Conservation (phyloP, 345 rosid species). For the Fremontodendron californicum region DNA sequence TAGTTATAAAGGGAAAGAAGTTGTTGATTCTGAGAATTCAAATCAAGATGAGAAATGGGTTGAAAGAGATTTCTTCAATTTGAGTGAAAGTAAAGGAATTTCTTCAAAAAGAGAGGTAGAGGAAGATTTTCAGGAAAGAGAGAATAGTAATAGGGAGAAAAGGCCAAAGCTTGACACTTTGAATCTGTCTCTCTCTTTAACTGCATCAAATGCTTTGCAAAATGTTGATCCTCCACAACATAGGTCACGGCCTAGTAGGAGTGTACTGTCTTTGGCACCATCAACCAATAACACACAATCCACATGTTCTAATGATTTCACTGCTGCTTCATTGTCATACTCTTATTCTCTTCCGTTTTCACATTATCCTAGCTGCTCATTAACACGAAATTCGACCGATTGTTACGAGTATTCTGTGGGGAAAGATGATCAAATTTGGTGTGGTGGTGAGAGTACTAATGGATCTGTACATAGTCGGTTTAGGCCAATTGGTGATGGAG, state of each 20-base stretch:
- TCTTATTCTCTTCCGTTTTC: slow-evolving; percentile 82
- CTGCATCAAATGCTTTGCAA: slow-evolving; percentile 71
- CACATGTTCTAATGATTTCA: slow-evolving; percentile 78
- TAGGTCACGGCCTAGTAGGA: slow-evolving; percentile 38
- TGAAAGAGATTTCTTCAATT: slow-evolving; percentile 89
- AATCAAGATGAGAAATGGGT: slow-evolving; percentile 65
- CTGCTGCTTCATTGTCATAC: slow-evolving; percentile 77
- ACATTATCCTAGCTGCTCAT: slow-evolving; percentile 92
- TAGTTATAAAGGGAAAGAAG: slow-evolving; percentile 72
- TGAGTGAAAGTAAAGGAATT: slow-evolving; percentile 46
- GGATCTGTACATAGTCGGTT: slow-evolving; percentile 98
- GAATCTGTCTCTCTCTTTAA: slow-evolving; percentile 69
- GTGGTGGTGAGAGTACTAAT: slow-evolving; percentile 96
- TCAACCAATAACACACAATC: slow-evolving; percentile 45
- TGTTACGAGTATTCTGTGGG: slow-evolving; percentile 67
- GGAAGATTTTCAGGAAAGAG: slow-evolving; percentile 35
- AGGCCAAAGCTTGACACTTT: slow-evolving; percentile 64
- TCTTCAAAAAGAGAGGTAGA: slow-evolving; percentile 53
- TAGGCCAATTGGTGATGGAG: slow-evolving; percentile 86
- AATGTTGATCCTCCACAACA: slow-evolving; percentile 32
- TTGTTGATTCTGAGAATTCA: slow-evolving; percentile 45
- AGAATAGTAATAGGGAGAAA: slow-evolving; percentile 42
- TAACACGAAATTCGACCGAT: slow-evolving; percentile 82
- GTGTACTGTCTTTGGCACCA: slow-evolving; percentile 34
- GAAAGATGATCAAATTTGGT: slow-evolving; percentile 85